Evolutionary conservation across 345 rosid genomes (phyloP).

Genomic region (Aquilaria sinensis): DNA sequence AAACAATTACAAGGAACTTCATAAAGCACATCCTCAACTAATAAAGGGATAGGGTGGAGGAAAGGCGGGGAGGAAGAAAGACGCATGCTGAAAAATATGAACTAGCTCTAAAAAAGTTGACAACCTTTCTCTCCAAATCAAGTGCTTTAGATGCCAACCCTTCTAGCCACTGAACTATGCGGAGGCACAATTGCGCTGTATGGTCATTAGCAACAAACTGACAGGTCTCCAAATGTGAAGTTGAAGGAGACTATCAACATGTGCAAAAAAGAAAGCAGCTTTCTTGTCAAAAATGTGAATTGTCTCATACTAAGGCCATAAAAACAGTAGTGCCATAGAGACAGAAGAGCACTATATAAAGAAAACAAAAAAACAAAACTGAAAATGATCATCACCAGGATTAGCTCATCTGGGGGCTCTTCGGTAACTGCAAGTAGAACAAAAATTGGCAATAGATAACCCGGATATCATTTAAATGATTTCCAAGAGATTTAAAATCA

Average conservation of each 20-base stretch:
- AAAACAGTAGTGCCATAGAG: background rate
- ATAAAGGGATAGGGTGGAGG: too few species aligned
- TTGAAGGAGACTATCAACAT: slow-evolving; percentile 63
- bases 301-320: background rate
- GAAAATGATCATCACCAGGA: slow-evolving; percentile 38
- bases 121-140: slow-evolving; percentile 90
- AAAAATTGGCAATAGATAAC: slow-evolving; percentile 15
- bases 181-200: slow-evolving; percentile 90
- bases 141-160: slow-evolving; percentile 94
- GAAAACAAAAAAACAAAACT: slow-evolving; percentile 5
- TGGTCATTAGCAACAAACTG: slow-evolving; percentile 82
- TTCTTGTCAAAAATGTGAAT: slow-evolving; percentile 6
- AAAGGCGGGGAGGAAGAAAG: too few species aligned
- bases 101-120: slow-evolving; percentile 6
- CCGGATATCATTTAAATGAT: too few species aligned
- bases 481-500: too few species aligned
- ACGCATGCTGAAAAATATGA: too few species aligned
- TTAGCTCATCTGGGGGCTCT: slow-evolving; percentile 57
- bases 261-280: slow-evolving; percentile 4
- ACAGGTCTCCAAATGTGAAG: slow-evolving; percentile 94
- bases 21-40: too few species aligned
- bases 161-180: slow-evolving; percentile 94
- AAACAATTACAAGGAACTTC: background rate
- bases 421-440: slow-evolving; percentile 65
- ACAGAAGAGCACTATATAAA: background rate